Evolutionary conservation across 1,284 basidiomycete species (phyloP), one percentile per base, ranked within the genome.

Genomic region (Malassezia japonica): DNA sequence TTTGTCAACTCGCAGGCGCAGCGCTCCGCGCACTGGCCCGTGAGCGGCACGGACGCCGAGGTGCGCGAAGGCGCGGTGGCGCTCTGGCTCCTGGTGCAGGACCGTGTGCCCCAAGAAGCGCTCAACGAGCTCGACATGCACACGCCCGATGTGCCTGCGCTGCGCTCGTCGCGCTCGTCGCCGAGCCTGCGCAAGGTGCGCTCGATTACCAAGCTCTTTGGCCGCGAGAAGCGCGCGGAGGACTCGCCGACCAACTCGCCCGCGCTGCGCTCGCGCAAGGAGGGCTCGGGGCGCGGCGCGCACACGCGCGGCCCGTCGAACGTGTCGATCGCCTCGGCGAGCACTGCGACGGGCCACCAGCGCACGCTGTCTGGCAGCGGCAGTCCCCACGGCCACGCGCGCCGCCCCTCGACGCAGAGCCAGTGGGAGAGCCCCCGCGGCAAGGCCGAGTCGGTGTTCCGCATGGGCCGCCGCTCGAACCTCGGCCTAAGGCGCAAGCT

Each of bases 171-270:
- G 9, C 46, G 7, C 37, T 41, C 15, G 28, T 46, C 28, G 43
- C 44, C 31, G 21, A 29, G 27, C 34, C 44, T 52, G 13, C 50
- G 18, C 27, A 52, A 52, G 34, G 18, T 28, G 7, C 36, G 39
- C 32, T 52, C 50, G 7, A 18, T 52, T n/a, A 39, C 50, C 16
- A 32, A 38, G 7, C 40, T 52, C 23, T 41, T 46, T 18, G 18
- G 20, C 21, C 21, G 42, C 21, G 28, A 42, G 10, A 31, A 31
- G 28, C 40, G 40, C 28, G 4, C 6, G 10, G 40, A 42, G 6
- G 40, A 42, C 13, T 20, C 49, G 6, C 43, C 27, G 31, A 12
- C 35, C 15, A 32, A 27, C 20, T 15, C 42, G n/a, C 42, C 46
- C 3, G 6, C 31, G 16, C 6, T 13, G 13, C 46, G 36, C 6